Evolutionary conservation across 345 rosid species (phyloP), one percentile per base, ranked within the genome.

Genomic region (Eucalyptus microcorys): DNA sequence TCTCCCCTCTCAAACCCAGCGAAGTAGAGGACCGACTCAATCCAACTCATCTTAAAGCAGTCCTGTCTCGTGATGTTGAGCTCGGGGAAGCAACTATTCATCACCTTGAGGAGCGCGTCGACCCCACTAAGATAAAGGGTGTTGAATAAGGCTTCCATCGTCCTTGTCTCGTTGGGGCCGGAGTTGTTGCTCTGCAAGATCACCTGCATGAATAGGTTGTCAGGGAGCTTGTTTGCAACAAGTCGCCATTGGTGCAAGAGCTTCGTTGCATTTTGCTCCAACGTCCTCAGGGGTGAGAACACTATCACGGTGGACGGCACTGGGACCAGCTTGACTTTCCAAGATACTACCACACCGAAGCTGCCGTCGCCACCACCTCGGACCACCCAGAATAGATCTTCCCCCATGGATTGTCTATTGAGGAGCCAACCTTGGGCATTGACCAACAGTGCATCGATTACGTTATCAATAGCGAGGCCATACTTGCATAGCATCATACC

Each of bases 11-110:
- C 66, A 57, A 57, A 57, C 13, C 86, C 91, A 2, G 49, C 19
- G 88, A 91, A 93, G 86, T 88, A 91, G 5, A 92, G 27, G 37
- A 88, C 87, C 0, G 94, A 91, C 43, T 94, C 92, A 17, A 92
- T 89, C 96, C 96, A 95, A 30, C 93, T 93, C 92, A 91, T 89
- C 88, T 93, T 94, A 7, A 8, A 89, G 84, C 94, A 93, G 21
- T 93, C 92, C 22, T 76, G 86, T 14, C 47, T 81, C 50, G 48
- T 50, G 42, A 95, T 83, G 49, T 92, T 93, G 64, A 95, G 53
- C 85, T 93, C 93, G 10, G 94, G 94, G 87, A 92, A 94, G 50
- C 79, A 88, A 1, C 64, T 26, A 3, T 81, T 59, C 87, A 91
- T 87, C 19, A 94, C 22, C 2, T 86, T 4, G 6, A 92, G 83